Evolutionary conservation across 2,329 filamentous ascomycete species (phyloP).

Genomic region (Penicillium vulpinum): DNA sequence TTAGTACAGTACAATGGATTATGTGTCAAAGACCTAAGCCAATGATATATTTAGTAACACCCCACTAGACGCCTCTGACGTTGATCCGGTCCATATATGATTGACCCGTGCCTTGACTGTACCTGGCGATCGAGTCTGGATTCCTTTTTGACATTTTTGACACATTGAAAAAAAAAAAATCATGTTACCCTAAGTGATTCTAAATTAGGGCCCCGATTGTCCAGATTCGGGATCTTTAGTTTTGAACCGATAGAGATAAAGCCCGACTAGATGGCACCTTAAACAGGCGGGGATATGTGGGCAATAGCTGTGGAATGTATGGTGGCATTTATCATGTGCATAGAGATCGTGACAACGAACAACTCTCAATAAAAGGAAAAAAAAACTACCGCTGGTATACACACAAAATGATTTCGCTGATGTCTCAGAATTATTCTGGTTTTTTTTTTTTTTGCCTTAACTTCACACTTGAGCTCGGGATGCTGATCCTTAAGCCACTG

Average conservation of each 20-base stretch:
- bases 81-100: constrained; percentile 1
- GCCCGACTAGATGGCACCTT: constrained; percentile 10
- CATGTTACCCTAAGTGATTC: neutral
- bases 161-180: neutral
- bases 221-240: neutral
- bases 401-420: constrained; percentile 11
- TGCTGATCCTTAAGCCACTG: constrained; percentile 3
- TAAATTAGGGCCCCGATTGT: constrained; percentile 7
- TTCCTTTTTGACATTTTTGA: neutral
- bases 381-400: constrained; percentile 10
- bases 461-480: neutral
- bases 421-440: constrained; percentile 8
- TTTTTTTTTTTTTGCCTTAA: neutral
- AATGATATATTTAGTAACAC: neutral
- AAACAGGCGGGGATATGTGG: constrained; percentile 4
- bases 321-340: neutral
- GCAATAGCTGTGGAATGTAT: neutral
- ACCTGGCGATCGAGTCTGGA: constrained; percentile 25
- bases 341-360: neutral
- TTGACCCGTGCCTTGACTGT: neutral
- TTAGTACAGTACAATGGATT: neutral
- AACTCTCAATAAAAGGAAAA: constrained; percentile 1
- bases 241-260: neutral
- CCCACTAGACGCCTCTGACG: constrained; percentile 22
- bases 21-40: neutral